Conservation (phyloP, 768 basidiomycete species). For the Glaciozyma martinii region DNA sequence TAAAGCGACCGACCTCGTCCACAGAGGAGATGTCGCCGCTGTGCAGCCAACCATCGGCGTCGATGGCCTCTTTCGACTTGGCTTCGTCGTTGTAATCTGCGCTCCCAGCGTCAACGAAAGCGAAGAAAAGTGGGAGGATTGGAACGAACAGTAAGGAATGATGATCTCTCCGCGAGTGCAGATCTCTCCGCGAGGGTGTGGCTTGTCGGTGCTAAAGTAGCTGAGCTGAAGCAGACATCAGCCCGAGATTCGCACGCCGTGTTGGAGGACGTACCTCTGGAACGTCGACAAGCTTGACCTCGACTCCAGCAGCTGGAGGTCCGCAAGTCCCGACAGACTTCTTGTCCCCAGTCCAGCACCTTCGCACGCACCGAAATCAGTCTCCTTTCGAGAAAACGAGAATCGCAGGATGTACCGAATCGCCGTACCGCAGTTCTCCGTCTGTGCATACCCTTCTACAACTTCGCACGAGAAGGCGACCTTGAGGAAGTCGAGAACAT, state of each 20-base stretch:
- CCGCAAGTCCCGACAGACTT: conserved; percentile 61
- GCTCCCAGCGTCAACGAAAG: too few relatives aligned
- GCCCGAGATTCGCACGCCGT: too few relatives aligned
- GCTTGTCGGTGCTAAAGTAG: conserved; percentile 76
- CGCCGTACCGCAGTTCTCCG: conserved; percentile 67
- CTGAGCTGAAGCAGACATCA: conserved; percentile 4
- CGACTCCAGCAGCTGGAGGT: conserved; percentile 60
- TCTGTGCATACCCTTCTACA: conserved; percentile 81
- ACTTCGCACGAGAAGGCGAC: conserved; percentile 66
- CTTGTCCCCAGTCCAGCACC: neutral
- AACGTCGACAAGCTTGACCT: conserved; percentile 84
- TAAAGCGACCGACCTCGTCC: conserved; percentile 68
- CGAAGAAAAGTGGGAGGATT: conserved; percentile 40
- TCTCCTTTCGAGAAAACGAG: too few relatives aligned
- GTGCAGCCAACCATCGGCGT: conserved; percentile 74
- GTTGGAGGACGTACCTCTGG: too few relatives aligned
- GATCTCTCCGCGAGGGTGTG: conserved; percentile 86
- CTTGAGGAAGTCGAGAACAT: conserved; percentile 75
- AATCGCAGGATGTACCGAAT: conserved; percentile 32
- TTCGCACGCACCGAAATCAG: too few relatives aligned
- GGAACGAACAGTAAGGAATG: conserved; percentile 47
- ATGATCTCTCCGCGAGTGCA: conserved; percentile 36
- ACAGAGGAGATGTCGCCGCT: conserved; percentile 72
- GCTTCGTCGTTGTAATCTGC: conserved; percentile 51
- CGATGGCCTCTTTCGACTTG: conserved; percentile 70